Base-by-base conservation (phyloP, 1,284 basidiomycete species). In the Ganoderma multipileum region DNA sequence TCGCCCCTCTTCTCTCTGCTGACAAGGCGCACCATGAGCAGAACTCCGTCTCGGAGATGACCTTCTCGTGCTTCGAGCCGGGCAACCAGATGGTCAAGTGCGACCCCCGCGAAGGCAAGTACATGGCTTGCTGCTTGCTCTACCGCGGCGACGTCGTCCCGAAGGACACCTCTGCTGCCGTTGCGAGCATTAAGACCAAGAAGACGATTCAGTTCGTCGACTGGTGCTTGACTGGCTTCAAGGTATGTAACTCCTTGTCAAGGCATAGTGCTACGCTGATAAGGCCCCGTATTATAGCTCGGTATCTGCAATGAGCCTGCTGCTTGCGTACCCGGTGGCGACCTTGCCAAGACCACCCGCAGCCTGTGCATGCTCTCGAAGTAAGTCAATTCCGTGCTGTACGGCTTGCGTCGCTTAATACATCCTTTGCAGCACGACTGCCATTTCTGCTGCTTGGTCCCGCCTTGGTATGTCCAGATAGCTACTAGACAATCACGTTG, bases 41-140 rank as follows among this genome's bases (percentile, higher is more conserved):
- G 84, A 99, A 99, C 87, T 95, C 95, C 36, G 97, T 99, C 42
- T 90, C 95, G 59, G 97, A 99, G 81, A 98, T 99, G 96, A 99
- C 97, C 73, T 96, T 95, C 86, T 92, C 96, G 68, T 98, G 96
- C 86, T 99, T 99, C 84, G 97, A 99, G 86, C 88, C 90, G 73
- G 96, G 96, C 74, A 98, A 97, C 85, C 97, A 99, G 85, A 97
- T 99, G 97, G 97, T 78, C 67, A 97, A 97, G 87, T 97, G 96
- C 79, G 95, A 98, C 79, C 95, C 96, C 73, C 91, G 91, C 78
- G 94, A 96, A 76, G 95, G 95, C 81, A 99, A 99, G 91, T 99
- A 99, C 86, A 99, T 93, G 93, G 95, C 95, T 60, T 96, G 95
- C 82, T 93, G 91, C 78, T 82, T 96, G 71, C 85, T 96, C 62